Conservation (phyloP, 192 early-diverging fungal species). For the Chytriomyces hyalinus region DNA sequence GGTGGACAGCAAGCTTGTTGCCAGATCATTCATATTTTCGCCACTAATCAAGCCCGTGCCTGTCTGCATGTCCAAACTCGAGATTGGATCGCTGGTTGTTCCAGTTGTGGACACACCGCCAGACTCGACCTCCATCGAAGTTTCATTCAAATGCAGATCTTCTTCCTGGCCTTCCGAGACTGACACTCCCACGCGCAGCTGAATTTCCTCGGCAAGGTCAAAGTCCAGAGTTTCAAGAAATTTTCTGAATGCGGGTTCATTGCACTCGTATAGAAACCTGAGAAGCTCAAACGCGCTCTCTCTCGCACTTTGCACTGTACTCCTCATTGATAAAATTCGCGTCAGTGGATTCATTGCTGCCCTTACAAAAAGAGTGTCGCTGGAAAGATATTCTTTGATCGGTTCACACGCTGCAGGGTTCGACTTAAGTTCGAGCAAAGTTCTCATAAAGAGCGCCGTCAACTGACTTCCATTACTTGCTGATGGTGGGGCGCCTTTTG, state of each 20-base stretch:
- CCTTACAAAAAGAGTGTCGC: not conserved
- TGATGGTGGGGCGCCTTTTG: too few species aligned
- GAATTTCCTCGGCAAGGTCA: conserved; percentile 1
- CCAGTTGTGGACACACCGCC: not conserved
- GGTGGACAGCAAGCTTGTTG: too few species aligned
- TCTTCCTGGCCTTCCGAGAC: not conserved
- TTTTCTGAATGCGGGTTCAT: not conserved
- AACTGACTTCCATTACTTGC: too few species aligned
- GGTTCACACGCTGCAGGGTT: too few species aligned
- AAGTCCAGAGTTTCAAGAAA: conserved; percentile 22
- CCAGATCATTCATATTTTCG: too few species aligned
- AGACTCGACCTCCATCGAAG: not conserved
- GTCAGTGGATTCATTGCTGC: not conserved
- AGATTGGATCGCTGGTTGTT: too few species aligned
- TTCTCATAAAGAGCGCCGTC: too few species aligned
- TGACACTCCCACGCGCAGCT: not conserved
- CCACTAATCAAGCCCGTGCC: too few species aligned
- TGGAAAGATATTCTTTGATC: too few species aligned
- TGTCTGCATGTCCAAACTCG: too few species aligned
- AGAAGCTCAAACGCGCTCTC: not conserved
- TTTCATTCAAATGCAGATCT: too few species aligned
- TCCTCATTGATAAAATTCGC: not conserved
- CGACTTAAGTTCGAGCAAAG: too few species aligned
- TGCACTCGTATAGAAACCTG: not conserved
- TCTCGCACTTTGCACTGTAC: not conserved